These are phyloP conservation scores for Metschnikowia bowlesiae DNA, from an alignment of 805 yeast species.

Conservation along the genomic window DNA sequence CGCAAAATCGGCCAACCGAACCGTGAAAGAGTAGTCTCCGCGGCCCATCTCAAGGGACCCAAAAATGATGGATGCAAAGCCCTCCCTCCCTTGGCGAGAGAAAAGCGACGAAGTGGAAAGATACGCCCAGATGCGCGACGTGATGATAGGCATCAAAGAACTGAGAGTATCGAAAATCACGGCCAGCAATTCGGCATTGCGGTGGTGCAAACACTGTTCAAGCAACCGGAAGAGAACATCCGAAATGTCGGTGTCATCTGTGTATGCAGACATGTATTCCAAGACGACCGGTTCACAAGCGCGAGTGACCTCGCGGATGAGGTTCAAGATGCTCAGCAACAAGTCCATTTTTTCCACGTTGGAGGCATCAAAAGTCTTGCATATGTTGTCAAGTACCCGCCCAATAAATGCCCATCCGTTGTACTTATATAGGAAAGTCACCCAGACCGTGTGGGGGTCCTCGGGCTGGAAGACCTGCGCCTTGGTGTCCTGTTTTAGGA, in stretches of 20 bases:
- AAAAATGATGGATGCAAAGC: constrained; percentile 54
- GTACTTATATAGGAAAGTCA: constrained; percentile 66
- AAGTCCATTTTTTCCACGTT: constrained; percentile 37
- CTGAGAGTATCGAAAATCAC: constrained; percentile 48
- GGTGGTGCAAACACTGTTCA: constrained; percentile 59
- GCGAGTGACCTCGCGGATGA: constrained; percentile 46
- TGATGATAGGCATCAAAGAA: constrained; percentile 43
- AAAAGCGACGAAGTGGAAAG: constrained; percentile 63
- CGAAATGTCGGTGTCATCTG: constrained; percentile 53
- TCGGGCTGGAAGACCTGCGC: constrained; percentile 64
- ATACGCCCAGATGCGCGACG: constrained; percentile 77
- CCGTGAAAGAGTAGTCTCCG: constrained; percentile 63
- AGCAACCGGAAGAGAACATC: constrained; percentile 63
- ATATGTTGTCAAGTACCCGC: constrained; percentile 63
- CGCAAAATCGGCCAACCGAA: constrained; percentile 54
- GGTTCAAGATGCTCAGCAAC: constrained; percentile 39
- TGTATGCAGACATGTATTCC: constrained; percentile 44
- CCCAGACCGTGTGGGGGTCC: constrained; percentile 33
- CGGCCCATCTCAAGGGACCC: constrained; percentile 69
- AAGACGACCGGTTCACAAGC: constrained; percentile 18
- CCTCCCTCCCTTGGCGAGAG: constrained; percentile 57
- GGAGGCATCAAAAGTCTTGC: constrained; percentile 34
- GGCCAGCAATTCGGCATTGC: constrained; percentile 45
- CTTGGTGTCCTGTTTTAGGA: constrained; percentile 49
- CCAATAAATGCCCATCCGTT: constrained; percentile 90